phyloP scores from a whole-genome alignment of 441 rosid species.

The Adansonia madagascariensis region DNA sequence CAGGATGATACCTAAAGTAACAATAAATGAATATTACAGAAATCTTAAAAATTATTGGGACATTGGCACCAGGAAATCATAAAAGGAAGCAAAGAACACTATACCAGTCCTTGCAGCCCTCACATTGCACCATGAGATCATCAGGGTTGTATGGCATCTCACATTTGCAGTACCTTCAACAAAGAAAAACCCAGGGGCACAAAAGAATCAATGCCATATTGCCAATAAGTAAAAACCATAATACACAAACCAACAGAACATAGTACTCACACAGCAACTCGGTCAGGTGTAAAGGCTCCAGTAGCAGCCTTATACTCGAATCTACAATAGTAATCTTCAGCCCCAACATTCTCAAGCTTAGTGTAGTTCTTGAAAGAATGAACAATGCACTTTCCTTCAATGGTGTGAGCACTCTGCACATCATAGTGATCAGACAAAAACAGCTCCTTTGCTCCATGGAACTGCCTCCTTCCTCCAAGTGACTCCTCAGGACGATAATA shows the following conservation, averaged over 20 bases:
- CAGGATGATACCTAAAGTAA: slow-evolving; percentile 63
- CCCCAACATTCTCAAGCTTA: slow-evolving; percentile 58
- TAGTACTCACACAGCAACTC: slow-evolving; percentile 65
- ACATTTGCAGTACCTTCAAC: slow-evolving; percentile 62
- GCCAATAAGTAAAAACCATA: slow-evolving; percentile 18
- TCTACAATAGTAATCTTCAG: slow-evolving; percentile 60
- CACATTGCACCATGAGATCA: slow-evolving; percentile 68
- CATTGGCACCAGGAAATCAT: not conserved
- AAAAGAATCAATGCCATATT: slow-evolving; percentile 19
- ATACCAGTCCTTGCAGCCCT: slow-evolving; percentile 73
- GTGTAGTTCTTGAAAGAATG: slow-evolving; percentile 60
- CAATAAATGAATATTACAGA: not conserved
- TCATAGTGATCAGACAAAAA: slow-evolving; percentile 64
- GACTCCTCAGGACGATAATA: slow-evolving; percentile 70
- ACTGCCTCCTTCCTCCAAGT: slow-evolving; percentile 63
- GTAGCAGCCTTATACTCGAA: slow-evolving; percentile 67
- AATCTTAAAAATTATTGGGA: not conserved
- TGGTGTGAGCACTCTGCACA: slow-evolving; percentile 62
- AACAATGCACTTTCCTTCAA: slow-evolving; percentile 64
- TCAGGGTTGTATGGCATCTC: slow-evolving; percentile 74
- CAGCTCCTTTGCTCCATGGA: slow-evolving; percentile 68
- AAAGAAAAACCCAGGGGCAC: not conserved
- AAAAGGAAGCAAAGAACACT: slow-evolving; percentile 18
- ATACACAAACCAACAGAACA: slow-evolving; percentile 16
- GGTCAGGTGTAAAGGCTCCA: slow-evolving; percentile 58